Percentiles rank a stretch among this genome's conserved stretches.
Evolutionary conservation across 2,329 filamentous ascomycete genomes (phyloP).

Genomic region (Xylaria sp.): DNA sequence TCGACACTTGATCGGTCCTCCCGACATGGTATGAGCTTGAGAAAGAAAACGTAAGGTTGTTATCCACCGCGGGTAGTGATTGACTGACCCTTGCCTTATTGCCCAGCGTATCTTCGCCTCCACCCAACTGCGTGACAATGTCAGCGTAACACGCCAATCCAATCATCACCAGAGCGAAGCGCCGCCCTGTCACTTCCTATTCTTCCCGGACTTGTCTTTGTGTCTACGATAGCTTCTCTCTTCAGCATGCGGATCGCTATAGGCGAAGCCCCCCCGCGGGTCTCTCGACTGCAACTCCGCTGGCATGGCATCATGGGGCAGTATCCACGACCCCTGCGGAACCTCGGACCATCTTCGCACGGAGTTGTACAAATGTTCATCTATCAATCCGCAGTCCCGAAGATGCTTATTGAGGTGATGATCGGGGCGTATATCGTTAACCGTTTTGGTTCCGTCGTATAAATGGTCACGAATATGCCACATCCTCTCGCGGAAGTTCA

Average conservation of each 20-base stretch:
- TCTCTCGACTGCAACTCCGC: background rate
- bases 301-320: background rate
- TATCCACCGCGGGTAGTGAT: background rate
- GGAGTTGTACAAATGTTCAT: background rate
- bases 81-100: slow-evolving; percentile 6
- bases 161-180: background rate
- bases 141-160: background rate
- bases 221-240: slow-evolving; percentile 7
- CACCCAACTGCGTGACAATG: background rate
- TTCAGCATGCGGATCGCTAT: background rate
- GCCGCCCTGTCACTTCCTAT: slow-evolving; percentile 4
- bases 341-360: slow-evolving; percentile 31
- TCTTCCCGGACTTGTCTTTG: slow-evolving; percentile 8
- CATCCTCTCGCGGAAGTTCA: slow-evolving; percentile 58
- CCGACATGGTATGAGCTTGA: slow-evolving; percentile 13
- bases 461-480: slow-evolving; percentile 62
- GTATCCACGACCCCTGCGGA: slow-evolving; percentile 8
- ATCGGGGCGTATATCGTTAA: slow-evolving; percentile 77
- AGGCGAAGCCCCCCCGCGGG: background rate
- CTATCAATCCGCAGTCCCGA: slow-evolving; percentile 27
- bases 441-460: slow-evolving; percentile 40
- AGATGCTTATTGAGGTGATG: slow-evolving; percentile 86
- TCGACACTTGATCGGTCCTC: slow-evolving; percentile 22
- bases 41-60: slow-evolving; percentile 19
- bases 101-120: background rate